Percentiles rank a stretch among this genome's conserved stretches.
Conservation (phyloP, 805 yeast species). For the Candida orba region DNA sequence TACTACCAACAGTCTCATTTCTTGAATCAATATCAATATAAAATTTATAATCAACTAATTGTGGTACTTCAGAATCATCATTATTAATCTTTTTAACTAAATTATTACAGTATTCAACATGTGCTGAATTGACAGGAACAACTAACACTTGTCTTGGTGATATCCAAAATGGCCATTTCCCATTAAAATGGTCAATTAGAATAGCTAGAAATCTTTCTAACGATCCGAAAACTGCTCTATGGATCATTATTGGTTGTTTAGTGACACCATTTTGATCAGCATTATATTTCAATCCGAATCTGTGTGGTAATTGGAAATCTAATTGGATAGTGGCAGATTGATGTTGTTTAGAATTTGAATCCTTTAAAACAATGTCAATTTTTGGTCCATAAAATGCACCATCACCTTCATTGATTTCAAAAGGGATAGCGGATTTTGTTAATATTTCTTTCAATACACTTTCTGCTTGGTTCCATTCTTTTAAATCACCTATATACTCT, state of each 20-base stretch:
- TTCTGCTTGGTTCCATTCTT: slow-evolving; percentile 85
- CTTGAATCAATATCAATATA: slow-evolving; percentile 71
- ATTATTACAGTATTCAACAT: slow-evolving; percentile 44
- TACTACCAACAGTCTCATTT: slow-evolving; percentile 68
- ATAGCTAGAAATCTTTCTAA: slow-evolving; percentile 89
- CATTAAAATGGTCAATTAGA: slow-evolving; percentile 80
- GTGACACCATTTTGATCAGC: slow-evolving; percentile 39
- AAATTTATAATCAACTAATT: slow-evolving; percentile 53
- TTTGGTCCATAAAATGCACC: slow-evolving; percentile 97
- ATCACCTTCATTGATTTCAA: slow-evolving; percentile 84
- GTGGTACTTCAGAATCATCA: slow-evolving; percentile 40
- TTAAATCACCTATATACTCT: slow-evolving; percentile 65
- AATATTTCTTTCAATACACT: slow-evolving; percentile 52
- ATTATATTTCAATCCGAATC: slow-evolving; percentile 70
- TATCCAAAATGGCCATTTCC: slow-evolving; percentile 97
- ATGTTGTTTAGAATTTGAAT: slow-evolving; percentile 72
- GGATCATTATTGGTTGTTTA: slow-evolving; percentile 86
- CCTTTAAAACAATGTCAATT: slow-evolving; percentile 78
- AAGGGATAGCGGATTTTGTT: slow-evolving; percentile 43
- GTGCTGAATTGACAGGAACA: slow-evolving; percentile 68
- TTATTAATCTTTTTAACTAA: slow-evolving; percentile 43
- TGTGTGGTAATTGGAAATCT: slow-evolving; percentile 87
- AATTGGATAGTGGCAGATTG: slow-evolving; percentile 95
- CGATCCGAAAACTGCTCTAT: slow-evolving; percentile 93
- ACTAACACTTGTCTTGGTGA: slow-evolving; percentile 86